Base-by-base conservation (phyloP, 805 yeast genomes). In the Limtongia smithiae region DNA sequence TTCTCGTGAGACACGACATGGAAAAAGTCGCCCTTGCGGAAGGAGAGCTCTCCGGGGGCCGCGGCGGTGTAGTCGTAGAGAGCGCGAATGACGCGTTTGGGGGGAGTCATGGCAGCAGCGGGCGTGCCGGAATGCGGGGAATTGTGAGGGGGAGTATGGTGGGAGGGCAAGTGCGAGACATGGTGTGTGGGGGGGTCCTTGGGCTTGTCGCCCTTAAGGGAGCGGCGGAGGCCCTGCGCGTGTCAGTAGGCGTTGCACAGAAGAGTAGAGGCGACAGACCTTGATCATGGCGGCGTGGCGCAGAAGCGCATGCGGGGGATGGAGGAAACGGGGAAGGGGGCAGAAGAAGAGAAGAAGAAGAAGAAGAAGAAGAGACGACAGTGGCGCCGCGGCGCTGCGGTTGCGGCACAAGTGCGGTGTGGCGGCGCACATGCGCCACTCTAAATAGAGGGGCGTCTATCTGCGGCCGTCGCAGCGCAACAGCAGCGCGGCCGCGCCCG, bases 21-120 rank as follows among this genome's bases (percentile, higher is more conserved):
- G 69, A 90, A 87, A 64, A 89, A 90, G 63, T 91, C 97, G 33
- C 96, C 96, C 58, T 81, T 79, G 37, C 68, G 62, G 65, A 93
- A 91, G 27, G 80, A 74, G 31, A 91, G 74, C 65, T 91, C 97
- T 20, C 86, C 88, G 1, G 86, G 81, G 12, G 85, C 83, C 59
- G 83, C 90, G 0, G 95, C 84, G 37, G 71, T 71, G 67, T 90
- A 90, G 62, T 83, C 83, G 60, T 79, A 81, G 15, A 83, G 69
- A 0, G 97, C 97, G 55, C 81, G 82, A 51, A 93, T 87, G 38
- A 87, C 95, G 62, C 83, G 22, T 17, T 6, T 25, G 9, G 6
- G 9, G 22, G 14, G 12, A 22, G 21, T 28, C 15, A 9, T 17
- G 12, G 24, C 4, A 18, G 17, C 20, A 21, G 27, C 7, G 49